Percentiles rank a stretch among this genome's conserved stretches.
These are phyloP conservation scores for Arachis monticola DNA, from an alignment of 331 rosid genomes.

Conservation along the genomic window DNA sequence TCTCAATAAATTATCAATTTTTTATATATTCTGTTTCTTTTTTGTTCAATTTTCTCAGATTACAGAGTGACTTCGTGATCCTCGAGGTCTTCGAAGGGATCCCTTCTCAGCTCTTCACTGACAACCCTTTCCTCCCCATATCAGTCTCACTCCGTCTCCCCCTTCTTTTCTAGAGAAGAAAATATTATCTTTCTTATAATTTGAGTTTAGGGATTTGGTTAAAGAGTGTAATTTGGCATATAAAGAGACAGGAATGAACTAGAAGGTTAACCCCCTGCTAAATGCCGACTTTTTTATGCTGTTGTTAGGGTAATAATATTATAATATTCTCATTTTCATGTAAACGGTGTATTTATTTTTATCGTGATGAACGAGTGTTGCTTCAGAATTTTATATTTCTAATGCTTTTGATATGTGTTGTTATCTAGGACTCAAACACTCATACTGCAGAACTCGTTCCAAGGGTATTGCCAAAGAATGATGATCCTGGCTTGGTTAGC, in stretches of 20 bases:
- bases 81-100: constrained; percentile 87
- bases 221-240: constrained; percentile 31
- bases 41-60: no score
- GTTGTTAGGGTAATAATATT: constrained; percentile 44
- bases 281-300: constrained; percentile 56
- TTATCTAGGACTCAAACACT: constrained; percentile 66
- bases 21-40: no score
- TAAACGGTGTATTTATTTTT: constrained; percentile 2
- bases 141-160: no score
- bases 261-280: constrained; percentile 85
- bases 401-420: neutral
- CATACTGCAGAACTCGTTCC: constrained; percentile 72
- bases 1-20: no score
- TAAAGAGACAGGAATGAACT: constrained; percentile 68
- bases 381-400: no score
- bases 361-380: neutral
- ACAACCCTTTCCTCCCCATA: constrained; percentile 51
- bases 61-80: constrained; percentile 94
- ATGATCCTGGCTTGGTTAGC: constrained; percentile 87
- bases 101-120: constrained; percentile 59
- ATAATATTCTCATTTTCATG: neutral
- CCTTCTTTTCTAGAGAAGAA: no score
- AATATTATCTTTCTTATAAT: no score
- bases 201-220: no score
- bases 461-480: constrained; percentile 81